Percentiles rank a stretch among this genome's conserved stretches.
Evolutionary conservation across 1,284 basidiomycete genomes (phyloP).

Genomic region (Anthracocystis panici-leucophaei): DNA sequence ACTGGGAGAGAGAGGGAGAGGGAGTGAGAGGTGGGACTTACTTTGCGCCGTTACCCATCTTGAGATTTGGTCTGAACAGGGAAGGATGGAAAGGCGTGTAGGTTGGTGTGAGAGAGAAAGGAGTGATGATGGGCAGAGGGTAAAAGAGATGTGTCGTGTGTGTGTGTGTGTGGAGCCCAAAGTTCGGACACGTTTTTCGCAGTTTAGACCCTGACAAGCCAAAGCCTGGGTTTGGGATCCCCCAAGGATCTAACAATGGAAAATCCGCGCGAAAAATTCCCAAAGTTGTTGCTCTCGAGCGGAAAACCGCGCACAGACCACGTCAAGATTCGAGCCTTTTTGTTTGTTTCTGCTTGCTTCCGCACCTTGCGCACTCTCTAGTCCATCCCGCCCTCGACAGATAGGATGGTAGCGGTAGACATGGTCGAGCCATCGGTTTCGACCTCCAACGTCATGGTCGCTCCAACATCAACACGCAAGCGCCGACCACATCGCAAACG

Average conservation of each 20-base stretch:
- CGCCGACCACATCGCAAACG: background rate
- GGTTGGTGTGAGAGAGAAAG: background rate
- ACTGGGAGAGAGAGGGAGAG: no score
- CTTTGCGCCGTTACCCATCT: slow-evolving; percentile 64
- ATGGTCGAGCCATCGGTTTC: no score
- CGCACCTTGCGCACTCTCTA: no score
- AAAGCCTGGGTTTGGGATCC: background rate
- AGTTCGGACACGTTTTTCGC: slow-evolving; percentile 1
- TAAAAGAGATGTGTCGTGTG: slow-evolving; percentile 1
- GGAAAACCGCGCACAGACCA: background rate
- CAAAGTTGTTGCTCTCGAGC: slow-evolving; percentile 8
- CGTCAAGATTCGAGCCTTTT: background rate
- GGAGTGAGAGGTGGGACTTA: slow-evolving; percentile 17
- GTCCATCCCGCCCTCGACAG: no score
- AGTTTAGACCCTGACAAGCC: slow-evolving; percentile 6
- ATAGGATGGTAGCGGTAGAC: no score
- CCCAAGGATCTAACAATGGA: background rate
- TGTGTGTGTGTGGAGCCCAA: background rate
- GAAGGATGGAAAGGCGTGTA: background rate
- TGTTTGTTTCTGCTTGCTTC: background rate
- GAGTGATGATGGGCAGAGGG: slow-evolving; percentile 3
- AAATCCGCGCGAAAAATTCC: background rate
- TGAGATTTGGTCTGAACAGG: background rate
- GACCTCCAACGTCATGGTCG: background rate
- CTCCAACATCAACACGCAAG: background rate